Percentiles rank a stretch among this genome's conserved stretches.
These are phyloP conservation scores for Triticum timopheevii DNA, from an alignment of 176 grass and related monocot genomes.

Conservation along the genomic window DNA sequence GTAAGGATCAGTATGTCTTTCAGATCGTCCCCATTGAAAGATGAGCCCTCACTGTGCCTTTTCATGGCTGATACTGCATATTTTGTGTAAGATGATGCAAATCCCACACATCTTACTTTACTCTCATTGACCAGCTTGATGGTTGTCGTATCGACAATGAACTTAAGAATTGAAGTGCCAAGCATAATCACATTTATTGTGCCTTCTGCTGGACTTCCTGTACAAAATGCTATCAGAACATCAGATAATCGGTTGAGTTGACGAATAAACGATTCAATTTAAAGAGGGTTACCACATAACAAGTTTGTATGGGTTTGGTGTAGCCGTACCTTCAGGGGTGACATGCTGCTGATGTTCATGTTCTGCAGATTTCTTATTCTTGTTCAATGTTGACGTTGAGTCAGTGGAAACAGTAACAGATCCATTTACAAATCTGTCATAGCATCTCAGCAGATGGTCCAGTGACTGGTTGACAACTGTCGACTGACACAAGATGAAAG, in stretches of 20 bases:
- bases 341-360: constrained; percentile 40
- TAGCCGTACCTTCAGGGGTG: constrained; percentile 45
- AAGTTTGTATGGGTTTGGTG: neutral
- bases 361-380: constrained; percentile 29
- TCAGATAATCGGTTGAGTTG: neutral
- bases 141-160: constrained; percentile 53
- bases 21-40: constrained; percentile 47
- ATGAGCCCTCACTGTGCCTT: constrained; percentile 36
- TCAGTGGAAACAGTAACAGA: constrained; percentile 10
- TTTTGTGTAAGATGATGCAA: constrained; percentile 55
- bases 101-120: constrained; percentile 61
- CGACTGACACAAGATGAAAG: constrained; percentile 43
- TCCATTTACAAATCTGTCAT: constrained; percentile 45
- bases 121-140: constrained; percentile 45
- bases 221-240: constrained; percentile 27
- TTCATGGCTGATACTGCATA: constrained; percentile 54
- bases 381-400: constrained; percentile 30
- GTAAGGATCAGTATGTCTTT: constrained; percentile 60
- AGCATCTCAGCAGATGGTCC: constrained; percentile 68
- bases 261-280: neutral
- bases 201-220: constrained; percentile 52
- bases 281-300: constrained; percentile 12
- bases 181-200: constrained; percentile 52
- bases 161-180: constrained; percentile 69
- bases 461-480: constrained; percentile 44